Evolutionary conservation across 1,284 basidiomycete species (phyloP).

Genomic region (Chalciporus sp.): DNA sequence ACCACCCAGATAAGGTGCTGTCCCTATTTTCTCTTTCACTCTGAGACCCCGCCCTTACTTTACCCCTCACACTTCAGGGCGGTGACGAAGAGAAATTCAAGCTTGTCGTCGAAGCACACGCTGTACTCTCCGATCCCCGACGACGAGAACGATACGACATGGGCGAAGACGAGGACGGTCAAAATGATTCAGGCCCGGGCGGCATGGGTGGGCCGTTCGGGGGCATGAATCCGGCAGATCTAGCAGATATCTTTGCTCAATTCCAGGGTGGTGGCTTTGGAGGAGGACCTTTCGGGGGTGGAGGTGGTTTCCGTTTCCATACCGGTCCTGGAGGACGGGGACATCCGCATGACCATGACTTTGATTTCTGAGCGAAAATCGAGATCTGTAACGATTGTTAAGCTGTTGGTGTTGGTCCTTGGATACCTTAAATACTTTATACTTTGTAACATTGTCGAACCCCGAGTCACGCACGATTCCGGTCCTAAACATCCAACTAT

Average conservation of each 20-base stretch:
- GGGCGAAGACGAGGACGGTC: constrained; percentile 76
- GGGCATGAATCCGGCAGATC: constrained; percentile 47
- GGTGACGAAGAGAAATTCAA: constrained; percentile 89
- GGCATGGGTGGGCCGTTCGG: constrained; percentile 40
- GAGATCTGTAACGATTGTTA: neutral
- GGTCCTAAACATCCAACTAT: too few relatives aligned
- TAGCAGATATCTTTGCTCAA: constrained; percentile 66
- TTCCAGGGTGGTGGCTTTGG: constrained; percentile 48
- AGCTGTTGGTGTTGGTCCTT: neutral
- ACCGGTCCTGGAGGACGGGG: constrained; percentile 2
- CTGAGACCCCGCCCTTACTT: constrained; percentile 7
- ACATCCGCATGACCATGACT: constrained; percentile 20
- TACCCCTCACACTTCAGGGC: constrained; percentile 40
- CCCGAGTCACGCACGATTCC: too few relatives aligned
- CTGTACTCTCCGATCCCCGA: constrained; percentile 72
- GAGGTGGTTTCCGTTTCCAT: constrained; percentile 31
- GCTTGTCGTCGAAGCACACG: constrained; percentile 75
- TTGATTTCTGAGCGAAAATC: constrained; percentile 21
- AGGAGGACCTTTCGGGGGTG: constrained; percentile 26
- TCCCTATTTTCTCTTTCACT: neutral
- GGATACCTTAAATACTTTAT: constrained; percentile 15
- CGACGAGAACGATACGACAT: constrained; percentile 73
- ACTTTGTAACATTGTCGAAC: neutral
- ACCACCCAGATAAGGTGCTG: constrained; percentile 81
- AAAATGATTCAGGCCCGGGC: constrained; percentile 44